Evolutionary conservation across 31 red algal species (phyloP).

Genomic region (Porphyra umbilicalis): DNA sequence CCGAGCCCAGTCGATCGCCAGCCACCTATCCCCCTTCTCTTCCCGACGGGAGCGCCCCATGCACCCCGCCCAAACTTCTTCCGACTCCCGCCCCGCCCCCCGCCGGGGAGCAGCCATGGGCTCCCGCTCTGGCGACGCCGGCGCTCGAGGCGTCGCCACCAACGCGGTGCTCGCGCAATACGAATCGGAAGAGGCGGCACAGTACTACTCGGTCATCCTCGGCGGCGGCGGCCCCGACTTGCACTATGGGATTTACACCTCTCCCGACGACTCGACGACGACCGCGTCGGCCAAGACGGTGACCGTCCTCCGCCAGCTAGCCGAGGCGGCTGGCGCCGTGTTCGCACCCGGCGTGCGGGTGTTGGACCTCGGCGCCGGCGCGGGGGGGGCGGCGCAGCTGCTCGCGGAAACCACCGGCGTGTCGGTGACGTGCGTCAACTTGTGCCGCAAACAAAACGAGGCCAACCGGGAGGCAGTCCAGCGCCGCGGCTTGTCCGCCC

Average conservation of each 20-base stretch:
- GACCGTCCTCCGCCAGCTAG: too few species aligned
- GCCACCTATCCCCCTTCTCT: too few species aligned
- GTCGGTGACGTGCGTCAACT: conserved; percentile 6
- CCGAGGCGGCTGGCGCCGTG: not conserved
- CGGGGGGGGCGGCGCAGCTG: not conserved
- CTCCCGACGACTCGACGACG: too few species aligned
- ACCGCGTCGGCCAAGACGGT: not conserved
- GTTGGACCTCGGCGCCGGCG: conserved; percentile 7
- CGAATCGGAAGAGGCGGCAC: not conserved
- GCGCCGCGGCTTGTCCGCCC: not conserved
- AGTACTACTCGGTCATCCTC: not conserved
- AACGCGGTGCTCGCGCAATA: not conserved
- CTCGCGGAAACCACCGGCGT: not conserved
- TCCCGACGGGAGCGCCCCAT: too few species aligned
- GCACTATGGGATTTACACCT: not conserved
- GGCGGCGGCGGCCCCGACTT: not conserved
- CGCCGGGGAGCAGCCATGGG: too few species aligned
- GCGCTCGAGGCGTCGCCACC: too few species aligned
- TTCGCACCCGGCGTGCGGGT: not conserved
- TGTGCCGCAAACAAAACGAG: conserved; percentile 7
- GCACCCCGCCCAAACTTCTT: too few species aligned
- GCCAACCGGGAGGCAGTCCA: not conserved
- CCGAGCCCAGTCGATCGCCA: too few species aligned
- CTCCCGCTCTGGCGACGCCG: too few species aligned
- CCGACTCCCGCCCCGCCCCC: too few species aligned